Evolutionary conservation across 2,329 filamentous ascomycete species (phyloP).

Genomic region (Juglanconis sp.): DNA sequence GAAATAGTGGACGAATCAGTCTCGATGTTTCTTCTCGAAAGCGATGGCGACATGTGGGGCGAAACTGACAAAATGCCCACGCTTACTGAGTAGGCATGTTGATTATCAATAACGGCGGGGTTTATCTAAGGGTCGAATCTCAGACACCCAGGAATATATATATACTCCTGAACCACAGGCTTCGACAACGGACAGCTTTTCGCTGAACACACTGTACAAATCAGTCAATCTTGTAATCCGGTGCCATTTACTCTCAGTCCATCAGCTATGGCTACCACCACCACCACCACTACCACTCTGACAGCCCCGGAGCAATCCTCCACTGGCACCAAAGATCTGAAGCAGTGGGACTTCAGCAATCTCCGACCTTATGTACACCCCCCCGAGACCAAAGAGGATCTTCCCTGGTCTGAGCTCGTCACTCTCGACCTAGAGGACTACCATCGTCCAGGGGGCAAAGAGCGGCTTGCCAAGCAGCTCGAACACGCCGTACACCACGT

Average conservation of each 20-base stretch:
- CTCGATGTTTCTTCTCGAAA: not conserved
- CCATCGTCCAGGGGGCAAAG: slow-evolving; percentile 51
- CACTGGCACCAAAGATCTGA: slow-evolving; percentile 17
- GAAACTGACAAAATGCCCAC: not conserved
- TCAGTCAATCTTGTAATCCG: not conserved
- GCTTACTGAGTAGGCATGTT: not conserved
- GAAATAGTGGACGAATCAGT: not conserved
- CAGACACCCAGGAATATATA: not conserved
- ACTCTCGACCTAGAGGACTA: slow-evolving; percentile 56
- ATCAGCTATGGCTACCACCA: slow-evolving; percentile 8
- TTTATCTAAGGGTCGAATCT: not conserved
- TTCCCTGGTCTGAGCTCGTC: slow-evolving; percentile 52
- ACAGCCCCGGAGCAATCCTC: slow-evolving; percentile 1
- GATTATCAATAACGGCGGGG: not conserved
- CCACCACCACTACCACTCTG: slow-evolving; percentile 20
- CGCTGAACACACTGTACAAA: not conserved
- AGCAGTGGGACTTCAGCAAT: slow-evolving; percentile 23
- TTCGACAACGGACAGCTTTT: not conserved
- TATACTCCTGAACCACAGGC: not conserved
- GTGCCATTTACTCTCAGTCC: not conserved
- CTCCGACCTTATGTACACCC: slow-evolving; percentile 41
- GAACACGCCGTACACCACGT: slow-evolving; percentile 50
- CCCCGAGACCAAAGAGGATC: slow-evolving; percentile 42
- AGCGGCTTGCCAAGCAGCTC: slow-evolving; percentile 50
- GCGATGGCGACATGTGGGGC: not conserved